These are phyloP conservation scores for Populus ilicifolia DNA, from an alignment of 345 rosid species.

Conservation along the genomic window DNA sequence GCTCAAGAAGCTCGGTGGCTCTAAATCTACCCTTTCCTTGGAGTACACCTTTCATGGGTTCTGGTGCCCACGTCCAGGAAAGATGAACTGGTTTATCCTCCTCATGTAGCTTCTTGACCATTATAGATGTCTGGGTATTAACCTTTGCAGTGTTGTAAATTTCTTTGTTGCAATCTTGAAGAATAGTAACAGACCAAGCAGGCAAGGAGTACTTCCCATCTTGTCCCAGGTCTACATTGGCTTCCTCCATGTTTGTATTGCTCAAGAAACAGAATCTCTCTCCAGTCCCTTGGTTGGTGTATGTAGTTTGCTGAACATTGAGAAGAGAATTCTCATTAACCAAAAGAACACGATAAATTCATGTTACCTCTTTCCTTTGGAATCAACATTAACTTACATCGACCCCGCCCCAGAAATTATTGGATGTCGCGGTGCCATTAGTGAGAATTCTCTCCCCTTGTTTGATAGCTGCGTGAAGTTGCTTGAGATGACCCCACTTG, in stretches of 20 bases:
- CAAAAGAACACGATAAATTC: too few relatives aligned
- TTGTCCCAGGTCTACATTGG: not conserved
- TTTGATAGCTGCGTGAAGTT: too few relatives aligned
- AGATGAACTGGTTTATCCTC: not conserved
- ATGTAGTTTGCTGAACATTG: too few relatives aligned
- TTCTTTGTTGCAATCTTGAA: slow-evolving; percentile 17
- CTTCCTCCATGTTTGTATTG: not conserved
- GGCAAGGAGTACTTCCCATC: slow-evolving; percentile 7
- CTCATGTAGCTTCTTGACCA: not conserved
- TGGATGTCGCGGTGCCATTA: too few relatives aligned
- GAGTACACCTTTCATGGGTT: not conserved
- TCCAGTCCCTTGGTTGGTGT: too few relatives aligned
- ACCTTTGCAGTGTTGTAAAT: slow-evolving; percentile 17
- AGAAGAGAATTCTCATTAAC: too few relatives aligned
- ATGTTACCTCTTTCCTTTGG: too few relatives aligned
- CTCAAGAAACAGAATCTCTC: too few relatives aligned
- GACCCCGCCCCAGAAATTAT: too few relatives aligned
- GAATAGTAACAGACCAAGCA: slow-evolving; percentile 16
- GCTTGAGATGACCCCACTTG: too few relatives aligned
- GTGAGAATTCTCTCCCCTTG: too few relatives aligned
- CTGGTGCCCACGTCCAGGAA: slow-evolving; percentile 8
- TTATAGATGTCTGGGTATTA: not conserved
- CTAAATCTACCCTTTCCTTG: slow-evolving; percentile 5
- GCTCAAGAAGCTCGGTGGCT: slow-evolving; percentile 5
- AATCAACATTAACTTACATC: too few relatives aligned